Percentiles rank a stretch among this genome's conserved stretches.
phyloP scores from a whole-genome alignment of 805 yeast genomes.

The Candida succiphila region DNA sequence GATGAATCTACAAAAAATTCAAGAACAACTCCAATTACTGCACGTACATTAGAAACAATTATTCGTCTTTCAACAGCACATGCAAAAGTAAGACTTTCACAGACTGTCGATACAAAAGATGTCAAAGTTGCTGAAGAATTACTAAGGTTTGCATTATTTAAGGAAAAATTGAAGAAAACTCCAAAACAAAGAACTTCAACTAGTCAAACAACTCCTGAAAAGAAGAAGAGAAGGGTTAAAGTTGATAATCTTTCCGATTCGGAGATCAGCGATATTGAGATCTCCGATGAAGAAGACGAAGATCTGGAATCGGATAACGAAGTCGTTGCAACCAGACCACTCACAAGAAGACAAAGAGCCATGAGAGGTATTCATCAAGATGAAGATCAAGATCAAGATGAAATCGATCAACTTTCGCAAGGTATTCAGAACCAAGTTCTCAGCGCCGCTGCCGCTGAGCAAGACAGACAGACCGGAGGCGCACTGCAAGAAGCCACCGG shows the following conservation, averaged over 20 bases:
- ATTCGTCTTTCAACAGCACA: constrained; percentile 95
- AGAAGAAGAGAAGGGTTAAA: constrained; percentile 24
- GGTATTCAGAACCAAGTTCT: constrained; percentile 8
- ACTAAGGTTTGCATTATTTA: constrained; percentile 77
- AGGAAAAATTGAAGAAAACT: constrained; percentile 37
- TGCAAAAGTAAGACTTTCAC: constrained; percentile 87
- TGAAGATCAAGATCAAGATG: constrained; percentile 2
- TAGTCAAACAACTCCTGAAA: constrained; percentile 23
- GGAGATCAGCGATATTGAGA: constrained; percentile 5
- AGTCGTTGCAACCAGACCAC: constrained; percentile 8
- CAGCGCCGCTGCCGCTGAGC: constrained; percentile 4
- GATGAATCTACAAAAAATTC: constrained; percentile 52
- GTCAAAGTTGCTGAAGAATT: constrained; percentile 81
- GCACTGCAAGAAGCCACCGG: constrained; percentile 9
- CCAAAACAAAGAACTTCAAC: constrained; percentile 5
- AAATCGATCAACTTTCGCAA: neutral
- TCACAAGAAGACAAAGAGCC: constrained; percentile 11
- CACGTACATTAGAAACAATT: constrained; percentile 94
- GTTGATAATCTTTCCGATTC: constrained; percentile 6
- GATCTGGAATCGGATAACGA: constrained; percentile 5
- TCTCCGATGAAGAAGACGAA: constrained; percentile 4
- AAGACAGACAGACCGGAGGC: too few species aligned
- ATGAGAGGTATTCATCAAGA: constrained; percentile 2
- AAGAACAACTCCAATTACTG: constrained; percentile 88
- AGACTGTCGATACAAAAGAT: constrained; percentile 63